Base-by-base conservation (phyloP, 306 rosid species). In the Begonia loranthoides region DNA sequence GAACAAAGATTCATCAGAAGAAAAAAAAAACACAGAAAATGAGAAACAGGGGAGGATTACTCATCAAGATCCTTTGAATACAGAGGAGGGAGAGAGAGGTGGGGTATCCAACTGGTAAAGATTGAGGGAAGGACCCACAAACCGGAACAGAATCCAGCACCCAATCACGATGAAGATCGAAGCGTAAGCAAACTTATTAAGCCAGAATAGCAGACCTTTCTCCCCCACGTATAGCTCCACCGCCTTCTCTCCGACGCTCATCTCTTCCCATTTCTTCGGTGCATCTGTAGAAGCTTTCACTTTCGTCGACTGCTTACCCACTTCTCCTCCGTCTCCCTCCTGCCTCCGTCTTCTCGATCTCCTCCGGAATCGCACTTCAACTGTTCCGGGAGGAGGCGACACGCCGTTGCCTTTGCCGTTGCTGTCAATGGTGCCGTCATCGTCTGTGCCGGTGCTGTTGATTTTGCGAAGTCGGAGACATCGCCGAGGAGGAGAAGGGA, bases 151-250 rank as follows among this genome's bases (percentile, higher is more conserved):
- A 13, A 86, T 80, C 99, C 99, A 90, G 49, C 70, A 83, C 6
- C 94, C 99, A 45, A 90, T 90, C 66, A 75, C 76, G 13, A 90
- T 79, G 69, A 72, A 90, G 57, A 90, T 90, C 0, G 99, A 85
- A 53, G 97, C 97, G 54, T 85, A 90, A 3, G 97, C 97, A 61
- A 82, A 80, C 63, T 90, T 82, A 59, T 87, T 87, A 51, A 87
- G 84, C 94, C 94, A 79, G 40, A 64, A 87, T 10, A 87, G 70
- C 14, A 64, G 9, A 21, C 99, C 99, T 59, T 78, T 90, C 60
- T 90, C 99, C 13, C 99, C 99, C 63, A 83, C 33, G 21, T 86
- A 90, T 9, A 82, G 66, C 58, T 86, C 99, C 19, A 61, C 6
- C 2, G 86, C 94, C 58, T 90, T 83, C 79, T 90, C 99, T 1